phyloP scores from a whole-genome alignment of 2,329 filamentous ascomycete species.

The Claviceps sp. region DNA sequence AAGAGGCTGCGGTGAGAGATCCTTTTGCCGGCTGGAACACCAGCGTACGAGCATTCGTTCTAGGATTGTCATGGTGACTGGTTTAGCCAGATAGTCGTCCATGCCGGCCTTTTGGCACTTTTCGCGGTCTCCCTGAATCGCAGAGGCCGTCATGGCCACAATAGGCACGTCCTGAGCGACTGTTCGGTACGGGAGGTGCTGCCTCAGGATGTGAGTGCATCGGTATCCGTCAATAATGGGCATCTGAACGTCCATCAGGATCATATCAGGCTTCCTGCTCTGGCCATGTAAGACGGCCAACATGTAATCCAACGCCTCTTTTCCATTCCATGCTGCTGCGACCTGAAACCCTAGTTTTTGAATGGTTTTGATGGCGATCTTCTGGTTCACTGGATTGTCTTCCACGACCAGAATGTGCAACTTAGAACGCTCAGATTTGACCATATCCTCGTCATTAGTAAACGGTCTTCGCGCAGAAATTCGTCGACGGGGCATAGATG shows the following conservation, averaged over 20 bases:
- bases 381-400: conserved; percentile 65
- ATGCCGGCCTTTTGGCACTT: conserved; percentile 62
- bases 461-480: conserved; percentile 23
- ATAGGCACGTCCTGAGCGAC: conserved; percentile 53
- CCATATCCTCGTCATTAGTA: conserved; percentile 33
- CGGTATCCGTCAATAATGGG: conserved; percentile 66
- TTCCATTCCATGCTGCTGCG: conserved; percentile 61
- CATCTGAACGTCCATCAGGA: conserved; percentile 70
- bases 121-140: conserved; percentile 63
- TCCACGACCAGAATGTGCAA: conserved; percentile 66
- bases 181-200: conserved; percentile 49
- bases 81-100: conserved; percentile 65
- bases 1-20: conserved; percentile 11
- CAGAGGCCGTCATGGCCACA: conserved; percentile 70
- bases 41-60: conserved; percentile 62
- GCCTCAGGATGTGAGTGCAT: conserved; percentile 59
- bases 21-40: conserved; percentile 29
- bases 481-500: conserved; percentile 16
- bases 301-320: conserved; percentile 65
- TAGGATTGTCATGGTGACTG: conserved; percentile 53
- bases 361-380: conserved; percentile 65
- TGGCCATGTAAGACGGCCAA: conserved; percentile 35
- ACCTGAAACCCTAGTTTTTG: conserved; percentile 60
- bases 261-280: conserved; percentile 53
- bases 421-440: conserved; percentile 43